Percentiles rank a stretch among this genome's conserved stretches.
Conservation (phyloP, 208 protist species). For the Kentomonas sorsogonicus region DNA sequence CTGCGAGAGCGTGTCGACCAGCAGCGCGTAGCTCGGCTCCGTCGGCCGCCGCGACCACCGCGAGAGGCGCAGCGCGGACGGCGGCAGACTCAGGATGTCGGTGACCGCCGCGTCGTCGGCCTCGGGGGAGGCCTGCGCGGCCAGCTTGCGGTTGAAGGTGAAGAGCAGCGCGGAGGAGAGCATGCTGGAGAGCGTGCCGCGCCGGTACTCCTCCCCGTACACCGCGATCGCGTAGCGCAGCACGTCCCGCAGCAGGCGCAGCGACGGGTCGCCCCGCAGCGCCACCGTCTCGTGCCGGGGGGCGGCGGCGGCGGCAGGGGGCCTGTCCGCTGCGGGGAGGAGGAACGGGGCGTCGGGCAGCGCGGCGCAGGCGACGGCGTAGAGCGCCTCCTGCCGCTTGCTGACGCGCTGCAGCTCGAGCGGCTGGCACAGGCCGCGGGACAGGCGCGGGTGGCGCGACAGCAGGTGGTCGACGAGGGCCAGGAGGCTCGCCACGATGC, state of each 20-base stretch:
- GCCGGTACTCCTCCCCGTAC: constrained; percentile 51
- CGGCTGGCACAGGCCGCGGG: constrained; percentile 18
- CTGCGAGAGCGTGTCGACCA: constrained; percentile 36
- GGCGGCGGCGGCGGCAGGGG: too few relatives aligned
- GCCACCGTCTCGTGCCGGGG: background rate
- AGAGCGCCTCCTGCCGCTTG: constrained; percentile 22
- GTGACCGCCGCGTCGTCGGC: constrained; percentile 45
- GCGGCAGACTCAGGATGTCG: constrained; percentile 37
- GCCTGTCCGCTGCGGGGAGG: background rate
- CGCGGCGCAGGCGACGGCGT: constrained; percentile 17
- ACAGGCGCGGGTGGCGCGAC: constrained; percentile 25
- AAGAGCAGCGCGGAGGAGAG: constrained; percentile 25
- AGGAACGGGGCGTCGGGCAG: constrained; percentile 21
- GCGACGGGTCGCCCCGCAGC: background rate
- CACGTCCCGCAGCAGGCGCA: constrained; percentile 34
- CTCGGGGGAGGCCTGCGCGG: too few relatives aligned
- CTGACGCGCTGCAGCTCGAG: constrained; percentile 20
- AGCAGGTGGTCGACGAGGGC: constrained; percentile 28
- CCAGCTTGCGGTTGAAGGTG: constrained; percentile 24
- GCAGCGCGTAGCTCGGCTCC: constrained; percentile 51
- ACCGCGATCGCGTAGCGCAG: constrained; percentile 59
- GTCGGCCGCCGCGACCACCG: constrained; percentile 31
- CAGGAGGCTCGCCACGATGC: constrained; percentile 29
- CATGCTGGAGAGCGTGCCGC: constrained; percentile 35
- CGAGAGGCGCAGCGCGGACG: constrained; percentile 28